Evolutionary conservation across 345 rosid genomes (phyloP).

Genomic region (Brassica rapa): DNA sequence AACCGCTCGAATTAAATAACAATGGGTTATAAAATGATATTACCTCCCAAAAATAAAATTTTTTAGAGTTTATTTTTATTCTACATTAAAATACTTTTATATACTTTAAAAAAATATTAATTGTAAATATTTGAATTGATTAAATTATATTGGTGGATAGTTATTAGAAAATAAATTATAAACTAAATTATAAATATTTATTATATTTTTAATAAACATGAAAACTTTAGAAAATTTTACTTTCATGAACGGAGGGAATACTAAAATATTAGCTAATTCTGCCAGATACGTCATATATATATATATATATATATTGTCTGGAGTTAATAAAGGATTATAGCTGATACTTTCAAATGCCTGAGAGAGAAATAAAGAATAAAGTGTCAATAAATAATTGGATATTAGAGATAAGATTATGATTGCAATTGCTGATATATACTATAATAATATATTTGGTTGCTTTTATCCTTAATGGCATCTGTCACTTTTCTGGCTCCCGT

Average conservation of each 20-base stretch:
- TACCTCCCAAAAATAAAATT: no score
- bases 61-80: no score
- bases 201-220: no score
- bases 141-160: no score
- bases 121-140: no score
- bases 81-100: no score
- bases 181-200: no score
- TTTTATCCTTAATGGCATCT: constrained; percentile 8
- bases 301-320: constrained; percentile 13
- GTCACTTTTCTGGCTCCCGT: constrained; percentile 2
- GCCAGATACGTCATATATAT: constrained; percentile 19
- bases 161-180: no score
- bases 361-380: background rate
- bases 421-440: background rate
- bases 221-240: no score
- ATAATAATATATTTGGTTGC: constrained; percentile 2
- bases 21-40: background rate
- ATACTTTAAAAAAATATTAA: no score
- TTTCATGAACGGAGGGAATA: no score
- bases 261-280: constrained; percentile 1
- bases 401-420: constrained; percentile 33
- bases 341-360: constrained; percentile 7
- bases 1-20: constrained; percentile 38
- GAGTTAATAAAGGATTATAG: background rate
- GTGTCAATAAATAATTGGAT: constrained; percentile 3